Base-by-base conservation (phyloP, 1,284 basidiomycete genomes). In the Cryptococcus sp. region DNA sequence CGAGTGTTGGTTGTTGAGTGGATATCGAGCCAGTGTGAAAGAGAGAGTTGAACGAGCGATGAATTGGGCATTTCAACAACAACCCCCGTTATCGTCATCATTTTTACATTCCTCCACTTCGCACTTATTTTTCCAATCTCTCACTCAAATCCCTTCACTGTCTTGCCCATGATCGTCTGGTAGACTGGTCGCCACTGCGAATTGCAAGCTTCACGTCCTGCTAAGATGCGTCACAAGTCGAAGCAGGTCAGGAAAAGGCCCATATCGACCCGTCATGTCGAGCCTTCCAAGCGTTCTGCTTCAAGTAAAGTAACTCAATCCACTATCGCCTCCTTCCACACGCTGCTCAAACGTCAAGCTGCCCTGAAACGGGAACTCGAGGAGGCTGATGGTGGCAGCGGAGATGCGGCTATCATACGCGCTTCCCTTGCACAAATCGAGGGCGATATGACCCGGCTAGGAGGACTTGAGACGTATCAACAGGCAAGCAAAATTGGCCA, bases 401-500 rank as follows among this genome's bases (percentile, higher is more conserved):
- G 20, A 47, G 54, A 39, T 42, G 39, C 53, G 41, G 19, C 62
- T 39, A 6, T 55, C 2, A 49, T 65, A 10, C 47, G 64, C 23
- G 25, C 50, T 5, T 57, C 65, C 52, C 72, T 90, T 22, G 73
- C 61, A 0, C 79, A 82, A 19, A 78, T 91, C 17, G 83, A 87
- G 47, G 62, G 74, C 10, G 82, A 89, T 68, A 86, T 93, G 15
- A 82, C 83, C 3, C 77, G 75, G 16, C 77, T 91, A 16, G 91
- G 91, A 3, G 91, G 91, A 0, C 71, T 94, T 35, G 85, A 86
- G 56, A 81, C 80, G 16, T 93, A 93, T 75, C 91, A 93, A 73
- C 82, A 81, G 45, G 90, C 92, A 82, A 92, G 90, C 44, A 83
- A 79, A 50, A 82, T 88, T 19, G 91, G 91, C 0, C 91, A 94